Evolutionary conservation across 1,139 yeast genomes (phyloP).

Genomic region (Blastobotrys buckinghamii): DNA sequence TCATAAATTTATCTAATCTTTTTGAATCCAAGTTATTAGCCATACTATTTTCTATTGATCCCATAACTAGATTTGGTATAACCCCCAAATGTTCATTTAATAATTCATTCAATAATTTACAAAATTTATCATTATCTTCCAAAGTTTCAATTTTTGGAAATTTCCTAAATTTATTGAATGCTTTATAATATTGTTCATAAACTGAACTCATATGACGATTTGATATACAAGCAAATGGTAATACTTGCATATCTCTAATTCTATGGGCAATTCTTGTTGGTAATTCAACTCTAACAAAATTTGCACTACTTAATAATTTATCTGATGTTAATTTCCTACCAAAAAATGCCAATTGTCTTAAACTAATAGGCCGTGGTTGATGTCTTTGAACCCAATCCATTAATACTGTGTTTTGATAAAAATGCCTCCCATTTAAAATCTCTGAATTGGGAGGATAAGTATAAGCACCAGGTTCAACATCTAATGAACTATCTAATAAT

Average conservation of each 20-base stretch:
- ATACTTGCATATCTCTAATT: slow-evolving; percentile 66
- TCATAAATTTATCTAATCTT: slow-evolving; percentile 65
- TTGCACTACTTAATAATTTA: slow-evolving; percentile 75
- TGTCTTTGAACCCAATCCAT: slow-evolving; percentile 53
- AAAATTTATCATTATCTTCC: slow-evolving; percentile 69
- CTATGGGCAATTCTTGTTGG: slow-evolving; percentile 80
- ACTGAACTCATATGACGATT: slow-evolving; percentile 82
- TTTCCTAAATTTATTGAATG: slow-evolving; percentile 77
- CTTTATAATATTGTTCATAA: slow-evolving; percentile 81
- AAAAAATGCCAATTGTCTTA: slow-evolving; percentile 82
- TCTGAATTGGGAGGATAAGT: slow-evolving; percentile 33
- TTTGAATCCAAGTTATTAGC: slow-evolving; percentile 55
- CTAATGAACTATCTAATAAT: slow-evolving; percentile 18
- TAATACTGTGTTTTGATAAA: slow-evolving; percentile 75
- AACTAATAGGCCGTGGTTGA: slow-evolving; percentile 81
- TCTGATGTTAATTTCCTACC: slow-evolving; percentile 76
- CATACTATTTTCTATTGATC: slow-evolving; percentile 76
- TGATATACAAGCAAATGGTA: slow-evolving; percentile 80
- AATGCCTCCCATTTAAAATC: slow-evolving; percentile 50
- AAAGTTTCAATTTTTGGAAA: slow-evolving; percentile 59
- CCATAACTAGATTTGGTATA: slow-evolving; percentile 87
- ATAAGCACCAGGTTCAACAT: slow-evolving; percentile 20
- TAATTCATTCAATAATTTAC: slow-evolving; percentile 54
- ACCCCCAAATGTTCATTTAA: slow-evolving; percentile 71
- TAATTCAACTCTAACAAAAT: slow-evolving; percentile 78